phyloP scores from a whole-genome alignment of 805 yeast species.

The Yarrowia sp. region DNA sequence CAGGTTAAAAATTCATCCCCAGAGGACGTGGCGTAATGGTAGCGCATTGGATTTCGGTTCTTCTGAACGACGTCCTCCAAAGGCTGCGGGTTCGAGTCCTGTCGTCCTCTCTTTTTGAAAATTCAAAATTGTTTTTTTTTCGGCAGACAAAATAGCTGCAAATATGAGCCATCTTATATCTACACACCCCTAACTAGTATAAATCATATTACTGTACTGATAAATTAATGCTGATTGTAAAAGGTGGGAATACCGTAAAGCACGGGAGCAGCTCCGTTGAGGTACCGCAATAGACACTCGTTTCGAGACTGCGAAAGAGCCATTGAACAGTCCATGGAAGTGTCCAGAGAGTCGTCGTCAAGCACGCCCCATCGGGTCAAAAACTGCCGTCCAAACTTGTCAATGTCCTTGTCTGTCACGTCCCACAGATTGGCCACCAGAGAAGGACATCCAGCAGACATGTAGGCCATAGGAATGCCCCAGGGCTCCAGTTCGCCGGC shows the following conservation, averaged over 20 bases:
- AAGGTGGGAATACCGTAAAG: slow-evolving; percentile 75
- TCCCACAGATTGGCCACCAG: slow-evolving; percentile 90
- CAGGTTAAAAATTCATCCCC: not conserved
- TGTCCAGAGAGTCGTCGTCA: slow-evolving; percentile 24
- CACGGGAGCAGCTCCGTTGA: slow-evolving; percentile 93
- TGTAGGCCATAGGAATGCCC: slow-evolving; percentile 74
- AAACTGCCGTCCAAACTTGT: slow-evolving; percentile 61
- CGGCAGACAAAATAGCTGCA: too few relatives aligned
- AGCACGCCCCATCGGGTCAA: slow-evolving; percentile 66
- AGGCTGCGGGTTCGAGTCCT: slow-evolving; percentile 19
- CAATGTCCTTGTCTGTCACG: slow-evolving; percentile 94
- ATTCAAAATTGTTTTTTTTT: too few relatives aligned
- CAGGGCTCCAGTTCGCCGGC: slow-evolving; percentile 62
- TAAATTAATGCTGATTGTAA: slow-evolving; percentile 16
- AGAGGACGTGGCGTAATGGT: slow-evolving; percentile 15
- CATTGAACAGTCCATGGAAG: slow-evolving; percentile 30
- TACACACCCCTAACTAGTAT: too few relatives aligned
- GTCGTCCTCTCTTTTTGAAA: slow-evolving; percentile 7
- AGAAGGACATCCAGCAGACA: slow-evolving; percentile 79
- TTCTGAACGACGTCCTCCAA: slow-evolving; percentile 13
- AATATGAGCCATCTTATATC: too few relatives aligned
- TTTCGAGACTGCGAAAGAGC: slow-evolving; percentile 65
- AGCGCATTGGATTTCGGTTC: slow-evolving; percentile 17
- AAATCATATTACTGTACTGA: not conserved
- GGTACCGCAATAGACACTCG: slow-evolving; percentile 61